A percentile compares a stretch with the other conserved stretches of the same genome.
These are phyloP conservation scores for Xylaria flabelliformis DNA, from an alignment of 495 filamentous ascomycete genomes.

Conservation along the genomic window DNA sequence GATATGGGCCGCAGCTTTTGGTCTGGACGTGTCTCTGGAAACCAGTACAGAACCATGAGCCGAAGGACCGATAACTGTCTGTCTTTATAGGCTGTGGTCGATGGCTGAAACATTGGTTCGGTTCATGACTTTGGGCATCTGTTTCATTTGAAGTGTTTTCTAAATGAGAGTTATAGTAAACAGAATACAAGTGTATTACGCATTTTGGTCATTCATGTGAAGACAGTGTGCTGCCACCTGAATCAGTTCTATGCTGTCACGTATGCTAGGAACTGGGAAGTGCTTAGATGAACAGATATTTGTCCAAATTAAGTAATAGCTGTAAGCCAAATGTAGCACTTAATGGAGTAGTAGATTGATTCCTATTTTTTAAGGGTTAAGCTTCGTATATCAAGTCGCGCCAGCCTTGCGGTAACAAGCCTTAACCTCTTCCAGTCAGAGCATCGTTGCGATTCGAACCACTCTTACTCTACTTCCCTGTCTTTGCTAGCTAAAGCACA, in stretches of 20 bases:
- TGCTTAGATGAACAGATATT: not conserved
- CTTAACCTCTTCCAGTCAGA: not conserved
- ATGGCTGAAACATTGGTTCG: not conserved
- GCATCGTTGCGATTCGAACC: not conserved
- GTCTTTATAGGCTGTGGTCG: not conserved
- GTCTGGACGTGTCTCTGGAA: conserved; percentile 12
- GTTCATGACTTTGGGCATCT: not conserved
- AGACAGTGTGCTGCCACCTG: not conserved
- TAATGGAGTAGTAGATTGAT: not conserved
- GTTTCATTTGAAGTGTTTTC: not conserved
- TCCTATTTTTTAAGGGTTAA: not conserved
- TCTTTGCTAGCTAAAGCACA: not conserved
- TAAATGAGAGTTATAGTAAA: not conserved
- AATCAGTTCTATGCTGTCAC: not conserved
- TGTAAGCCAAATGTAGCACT: not conserved
- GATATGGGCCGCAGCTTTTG: conserved; percentile 7
- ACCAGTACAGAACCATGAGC: not conserved
- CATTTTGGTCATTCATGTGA: not conserved
- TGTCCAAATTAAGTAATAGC: not conserved
- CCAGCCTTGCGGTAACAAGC: not conserved
- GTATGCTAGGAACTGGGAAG: not conserved
- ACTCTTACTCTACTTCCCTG: not conserved
- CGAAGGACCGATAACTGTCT: not conserved
- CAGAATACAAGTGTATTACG: not conserved
- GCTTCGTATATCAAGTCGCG: not conserved